Conservation (phyloP, 768 basidiomycete species). For the Russula brevipes region DNA sequence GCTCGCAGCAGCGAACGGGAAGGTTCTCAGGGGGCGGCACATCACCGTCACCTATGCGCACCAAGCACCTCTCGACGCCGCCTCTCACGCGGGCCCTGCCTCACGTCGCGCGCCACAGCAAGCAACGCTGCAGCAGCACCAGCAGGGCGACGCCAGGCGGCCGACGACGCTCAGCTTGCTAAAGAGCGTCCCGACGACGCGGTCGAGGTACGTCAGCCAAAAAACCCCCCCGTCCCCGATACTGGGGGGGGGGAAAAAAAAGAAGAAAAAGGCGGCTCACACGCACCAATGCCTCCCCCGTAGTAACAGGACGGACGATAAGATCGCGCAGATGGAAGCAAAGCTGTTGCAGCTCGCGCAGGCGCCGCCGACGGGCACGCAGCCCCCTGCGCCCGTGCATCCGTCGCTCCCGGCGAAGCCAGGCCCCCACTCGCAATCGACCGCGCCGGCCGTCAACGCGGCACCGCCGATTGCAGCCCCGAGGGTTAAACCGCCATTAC, state of each 20-base stretch:
- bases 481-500: neutral
- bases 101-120: slow-evolving; percentile 7
- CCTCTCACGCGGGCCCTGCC: neutral
- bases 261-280: too few relatives aligned
- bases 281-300: neutral
- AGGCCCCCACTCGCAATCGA: neutral
- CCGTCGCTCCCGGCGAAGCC: slow-evolving; percentile 23
- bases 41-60: slow-evolving; percentile 89
- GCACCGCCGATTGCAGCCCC: neutral
- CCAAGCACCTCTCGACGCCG: slow-evolving; percentile 55
- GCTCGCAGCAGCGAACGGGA: slow-evolving; percentile 64
- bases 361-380: slow-evolving; percentile 16
- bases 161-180: slow-evolving; percentile 87
- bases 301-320: slow-evolving; percentile 61
- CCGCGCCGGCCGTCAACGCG: neutral
- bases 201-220: slow-evolving; percentile 42
- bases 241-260: too few relatives aligned
- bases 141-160: slow-evolving; percentile 44
- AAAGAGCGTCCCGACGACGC: slow-evolving; percentile 56
- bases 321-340: slow-evolving; percentile 95
- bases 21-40: slow-evolving; percentile 80
- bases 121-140: neutral
- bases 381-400: slow-evolving; percentile 33
- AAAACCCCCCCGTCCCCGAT: too few relatives aligned
- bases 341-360: slow-evolving; percentile 79